These are phyloP conservation scores for Solanum lycopersicoides DNA, from an alignment of 257 asterid species.

Conservation along the genomic window DNA sequence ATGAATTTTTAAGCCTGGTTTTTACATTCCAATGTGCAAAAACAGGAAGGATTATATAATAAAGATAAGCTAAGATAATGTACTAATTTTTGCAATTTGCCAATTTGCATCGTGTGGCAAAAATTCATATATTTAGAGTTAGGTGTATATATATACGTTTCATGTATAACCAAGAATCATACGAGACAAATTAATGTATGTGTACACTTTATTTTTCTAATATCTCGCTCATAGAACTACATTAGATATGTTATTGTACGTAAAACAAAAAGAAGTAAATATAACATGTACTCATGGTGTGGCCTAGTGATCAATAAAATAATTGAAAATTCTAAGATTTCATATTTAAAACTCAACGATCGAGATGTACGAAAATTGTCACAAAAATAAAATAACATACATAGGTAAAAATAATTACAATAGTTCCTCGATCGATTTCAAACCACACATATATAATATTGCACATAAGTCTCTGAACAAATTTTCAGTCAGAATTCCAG, in stretches of 20 bases:
- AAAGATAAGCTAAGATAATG: neutral
- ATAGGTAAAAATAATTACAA: neutral
- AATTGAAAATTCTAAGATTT: rapidly evolving
- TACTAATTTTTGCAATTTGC: neutral
- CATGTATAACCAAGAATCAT: neutral
- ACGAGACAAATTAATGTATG: neutral
- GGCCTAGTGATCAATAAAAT: rapidly evolving
- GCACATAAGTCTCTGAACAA: neutral
- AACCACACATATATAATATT: neutral
- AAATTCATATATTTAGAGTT: neutral
- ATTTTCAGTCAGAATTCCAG: neutral
- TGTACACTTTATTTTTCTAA: neutral
- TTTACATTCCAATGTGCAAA: neutral
- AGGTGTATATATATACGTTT: neutral
- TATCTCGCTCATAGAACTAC: neutral
- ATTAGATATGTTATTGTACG: rapidly evolving
- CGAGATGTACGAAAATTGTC: rapidly evolving
- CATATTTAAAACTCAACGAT: neutral
- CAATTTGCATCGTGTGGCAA: neutral
- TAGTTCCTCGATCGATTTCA: neutral
- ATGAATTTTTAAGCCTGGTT: neutral
- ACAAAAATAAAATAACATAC: too few relatives aligned
- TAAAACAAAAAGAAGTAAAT: too few relatives aligned
- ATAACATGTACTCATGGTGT: neutral
- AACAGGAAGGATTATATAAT: neutral